Evolutionary conservation across 2,329 filamentous ascomycete genomes (phyloP), one percentile per base, ranked within the genome.

Genomic region (Whalleya microplaca): DNA sequence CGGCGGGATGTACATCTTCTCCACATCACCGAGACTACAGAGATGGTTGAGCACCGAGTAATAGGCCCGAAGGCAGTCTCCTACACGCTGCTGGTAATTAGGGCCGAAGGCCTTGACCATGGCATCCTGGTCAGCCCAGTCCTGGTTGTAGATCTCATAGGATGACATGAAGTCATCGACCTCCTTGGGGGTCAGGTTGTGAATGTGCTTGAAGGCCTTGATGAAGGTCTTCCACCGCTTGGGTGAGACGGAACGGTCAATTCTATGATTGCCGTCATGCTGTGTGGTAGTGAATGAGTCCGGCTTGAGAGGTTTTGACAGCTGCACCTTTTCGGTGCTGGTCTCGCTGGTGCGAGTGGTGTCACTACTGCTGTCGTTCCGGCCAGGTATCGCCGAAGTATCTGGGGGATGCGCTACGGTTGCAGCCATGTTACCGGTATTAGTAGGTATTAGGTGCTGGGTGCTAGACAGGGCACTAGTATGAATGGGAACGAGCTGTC

Each of bases 1-100:
- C 1, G 80, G 80, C 12, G 80, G 80, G 52, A 83, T 82, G 66
- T 83, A 83, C 80, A 83, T 83, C 69, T 83, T 83, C 65, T 83
- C 80, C n/a, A 83, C 80, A 43, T 81, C 78, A 32, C 80, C 80
- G 10, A 83, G 74, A 21, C 80, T 80, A 66, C 80, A 83, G 10
- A 83, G 75, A 55, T 83, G 80, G 64, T 83, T 83, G 29, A 83
- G 69, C 14, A 82, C 78, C 27, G 80, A 80, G 57, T 83, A 83
- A 66, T 83, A 83, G 10, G 79, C 68, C 48, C 75, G 74, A 50
- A 83, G 74, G 54, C 79, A 81, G 57, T 80, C 78, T 53, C 80
- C 80, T 14, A 82, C 79, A 41, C 76, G 78, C 41, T 77, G 65
- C 63, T 78, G 77, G 65, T 83, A 83, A 58, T 80, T 69, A 2